Conservation (phyloP, 1,284 basidiomycete genomes). For the Heimioporus punctisporus region DNA sequence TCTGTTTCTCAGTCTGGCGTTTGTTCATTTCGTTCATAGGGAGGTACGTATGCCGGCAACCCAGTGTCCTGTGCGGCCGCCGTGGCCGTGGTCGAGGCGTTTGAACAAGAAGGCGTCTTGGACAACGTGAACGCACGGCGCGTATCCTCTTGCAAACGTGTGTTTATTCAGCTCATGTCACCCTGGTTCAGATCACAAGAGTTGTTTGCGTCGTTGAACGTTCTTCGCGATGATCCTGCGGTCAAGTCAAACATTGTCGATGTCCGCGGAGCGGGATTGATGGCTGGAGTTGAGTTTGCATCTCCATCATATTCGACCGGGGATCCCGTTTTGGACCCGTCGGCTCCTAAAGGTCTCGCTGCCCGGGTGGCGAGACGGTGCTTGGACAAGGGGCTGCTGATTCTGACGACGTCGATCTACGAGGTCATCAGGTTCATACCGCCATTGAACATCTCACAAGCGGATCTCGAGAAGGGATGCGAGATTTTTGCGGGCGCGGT, state of each 20-base stretch:
- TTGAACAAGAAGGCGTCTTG: constrained; percentile 78
- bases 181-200: constrained; percentile 62
- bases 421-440: constrained; percentile 85
- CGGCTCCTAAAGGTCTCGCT: constrained; percentile 67
- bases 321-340: constrained; percentile 44
- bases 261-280: constrained; percentile 78
- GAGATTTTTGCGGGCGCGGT: constrained; percentile 64
- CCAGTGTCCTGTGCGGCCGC: constrained; percentile 90
- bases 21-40: constrained; percentile 42
- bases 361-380: constrained; percentile 80
- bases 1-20: neutral
- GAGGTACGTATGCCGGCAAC: constrained; percentile 92
- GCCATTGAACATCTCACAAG: constrained; percentile 63
- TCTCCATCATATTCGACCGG: constrained; percentile 50
- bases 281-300: constrained; percentile 84
- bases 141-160: constrained; percentile 9
- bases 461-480: constrained; percentile 62
- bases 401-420: constrained; percentile 81
- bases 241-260: constrained; percentile 67
- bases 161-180: constrained; percentile 2
- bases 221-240: constrained; percentile 52
- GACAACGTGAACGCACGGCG: constrained; percentile 79
- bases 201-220: constrained; percentile 64
- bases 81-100: constrained; percentile 77
- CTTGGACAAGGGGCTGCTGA: constrained; percentile 81